Evolutionary conservation across 2,329 filamentous ascomycete species (phyloP).

Genomic region (Microdochium trichocladiopsis): DNA sequence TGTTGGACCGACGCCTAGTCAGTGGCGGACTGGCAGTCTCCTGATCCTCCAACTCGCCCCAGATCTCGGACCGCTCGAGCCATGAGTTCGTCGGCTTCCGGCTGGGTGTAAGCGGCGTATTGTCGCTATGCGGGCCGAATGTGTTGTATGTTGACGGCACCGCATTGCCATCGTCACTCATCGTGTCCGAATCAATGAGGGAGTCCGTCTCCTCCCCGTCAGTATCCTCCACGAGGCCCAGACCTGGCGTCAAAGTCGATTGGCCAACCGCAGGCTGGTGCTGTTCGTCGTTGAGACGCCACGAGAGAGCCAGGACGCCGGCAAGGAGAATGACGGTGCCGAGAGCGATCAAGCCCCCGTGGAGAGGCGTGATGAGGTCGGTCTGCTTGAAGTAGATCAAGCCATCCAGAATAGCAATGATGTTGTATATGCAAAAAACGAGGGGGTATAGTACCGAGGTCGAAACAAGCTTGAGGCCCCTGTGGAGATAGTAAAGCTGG

Average conservation of each 20-base stretch:
- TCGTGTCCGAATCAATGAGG: conserved; percentile 39
- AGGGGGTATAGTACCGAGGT: conserved; percentile 94
- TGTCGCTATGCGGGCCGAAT: conserved; percentile 32
- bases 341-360: conserved; percentile 75
- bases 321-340: conserved; percentile 81
- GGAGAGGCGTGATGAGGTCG: conserved; percentile 66
- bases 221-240: conserved; percentile 71
- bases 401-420: conserved; percentile 94
- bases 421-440: conserved; percentile 98
- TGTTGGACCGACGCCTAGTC: conserved; percentile 38
- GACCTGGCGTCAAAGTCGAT: conserved; percentile 71
- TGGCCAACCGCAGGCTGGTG: conserved; percentile 52
- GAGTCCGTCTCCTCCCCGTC: conserved; percentile 50
- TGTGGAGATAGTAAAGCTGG: conserved; percentile 92
- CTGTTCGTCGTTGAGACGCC: conserved; percentile 80
- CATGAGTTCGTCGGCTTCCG: conserved; percentile 46
- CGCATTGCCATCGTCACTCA: conserved; percentile 32
- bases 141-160: conserved; percentile 37
- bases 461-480: conserved; percentile 87
- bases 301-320: conserved; percentile 86
- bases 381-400: conserved; percentile 95
- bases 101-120: conserved; percentile 27
- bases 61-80: conserved; percentile 72
- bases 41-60: conserved; percentile 80
- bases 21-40: conserved; percentile 35